Base-by-base conservation (phyloP, 192 early-diverging fungal genomes). In the Backusella sp. region DNA sequence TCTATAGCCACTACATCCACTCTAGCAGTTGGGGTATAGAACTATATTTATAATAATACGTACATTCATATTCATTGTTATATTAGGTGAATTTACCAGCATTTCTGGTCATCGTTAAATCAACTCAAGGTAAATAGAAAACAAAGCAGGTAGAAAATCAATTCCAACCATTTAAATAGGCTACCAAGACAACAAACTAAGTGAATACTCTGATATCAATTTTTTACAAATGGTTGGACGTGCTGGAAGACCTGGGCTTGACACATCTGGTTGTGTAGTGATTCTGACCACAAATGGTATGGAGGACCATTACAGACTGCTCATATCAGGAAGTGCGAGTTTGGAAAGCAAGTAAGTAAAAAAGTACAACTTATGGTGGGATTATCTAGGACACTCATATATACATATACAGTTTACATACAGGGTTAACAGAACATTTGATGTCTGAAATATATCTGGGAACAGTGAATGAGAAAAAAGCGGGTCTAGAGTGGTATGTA, bases 201-300 rank as follows among this genome's bases (percentile, higher is more conserved):
- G 34, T 5, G 86, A 89, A 70, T 91, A 91, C 67, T 86, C 85
- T 12, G 90, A 94, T 68, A 65, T 93, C n/a, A 91, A 93, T 65
- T 66, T 94, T 12, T 75, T 90, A 59, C 93, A 94, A 82, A 94
- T 94, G 92, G 86, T 94, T 32, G 93, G 93, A 0, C 84, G 93
- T 28, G 93, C 92, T 37, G 92, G 91, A 17, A 70, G 92, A 75
- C 91, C 91, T 2, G 87, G 82, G 15, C 91, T 91, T 75, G 93
- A 94, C 74, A 83, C 90, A 68, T 82, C 78, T 39, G 93, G 92
- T 21, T 73, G 73, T 56, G 92, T 86, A 6, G 86, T 93, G 4
- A 90, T 94, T 34, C 79, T 94, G 78, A 91, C 91, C 2, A 86
- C 80, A 14, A 52, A 65, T 28, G 72, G 82, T 3, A 86, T 86